These are phyloP conservation scores for Dactylorhiza incarnata DNA, from an alignment of 106 monocot genomes.

Conservation along the genomic window DNA sequence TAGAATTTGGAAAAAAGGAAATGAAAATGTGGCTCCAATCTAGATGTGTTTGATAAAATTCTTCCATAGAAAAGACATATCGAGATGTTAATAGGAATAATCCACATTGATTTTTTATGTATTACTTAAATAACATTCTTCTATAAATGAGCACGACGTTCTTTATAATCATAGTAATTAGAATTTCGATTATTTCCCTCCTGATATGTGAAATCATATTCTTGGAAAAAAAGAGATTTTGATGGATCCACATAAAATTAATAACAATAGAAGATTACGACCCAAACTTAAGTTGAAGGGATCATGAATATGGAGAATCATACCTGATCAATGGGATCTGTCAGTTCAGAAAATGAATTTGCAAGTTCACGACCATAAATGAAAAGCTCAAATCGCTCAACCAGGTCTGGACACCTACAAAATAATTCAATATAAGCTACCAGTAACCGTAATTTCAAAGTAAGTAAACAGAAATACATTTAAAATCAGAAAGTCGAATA, in stretches of 20 bases:
- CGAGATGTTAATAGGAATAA: too few species aligned
- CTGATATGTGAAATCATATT: neutral
- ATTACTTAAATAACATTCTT: too few species aligned
- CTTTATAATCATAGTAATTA: too few species aligned
- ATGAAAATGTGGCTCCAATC: too few species aligned
- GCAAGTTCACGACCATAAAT: slow-evolving; percentile 96
- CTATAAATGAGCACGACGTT: too few species aligned
- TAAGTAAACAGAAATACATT: neutral
- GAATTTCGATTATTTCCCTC: too few species aligned
- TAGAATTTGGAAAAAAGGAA: too few species aligned
- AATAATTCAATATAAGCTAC: neutral
- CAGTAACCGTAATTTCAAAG: neutral
- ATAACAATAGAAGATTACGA: neutral
- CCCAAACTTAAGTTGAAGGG: neutral
- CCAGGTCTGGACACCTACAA: slow-evolving; percentile 53
- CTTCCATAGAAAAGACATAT: too few species aligned
- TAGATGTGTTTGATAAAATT: too few species aligned
- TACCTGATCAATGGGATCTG: slow-evolving; percentile 99
- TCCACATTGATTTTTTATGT: too few species aligned
- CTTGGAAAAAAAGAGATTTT: neutral
- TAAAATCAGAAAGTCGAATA: neutral
- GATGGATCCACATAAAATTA: neutral
- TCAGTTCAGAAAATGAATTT: slow-evolving; percentile 97
- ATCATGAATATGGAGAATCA: neutral
- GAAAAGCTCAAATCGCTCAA: slow-evolving; percentile 94